A percentile compares a stretch with the other conserved stretches of the same genome.
phyloP scores from a whole-genome alignment of 441 rosid species.

The Gossypium trilobum region DNA sequence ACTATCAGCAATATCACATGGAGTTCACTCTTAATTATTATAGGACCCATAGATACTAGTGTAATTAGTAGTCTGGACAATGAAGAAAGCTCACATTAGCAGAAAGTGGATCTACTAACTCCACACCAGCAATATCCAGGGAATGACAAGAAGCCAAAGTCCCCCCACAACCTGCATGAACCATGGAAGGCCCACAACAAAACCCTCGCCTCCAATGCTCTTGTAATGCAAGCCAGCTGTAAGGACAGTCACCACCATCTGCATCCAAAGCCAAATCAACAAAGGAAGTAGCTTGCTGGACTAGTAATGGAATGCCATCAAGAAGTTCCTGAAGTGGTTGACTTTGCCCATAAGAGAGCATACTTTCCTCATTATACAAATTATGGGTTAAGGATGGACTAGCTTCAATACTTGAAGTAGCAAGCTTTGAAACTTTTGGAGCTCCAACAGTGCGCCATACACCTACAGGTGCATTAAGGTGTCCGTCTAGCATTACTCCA shows the following conservation, averaged over 20 bases:
- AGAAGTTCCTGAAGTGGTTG: conserved; percentile 93
- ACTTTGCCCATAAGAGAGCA: conserved; percentile 78
- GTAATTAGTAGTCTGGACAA: conserved; percentile 7
- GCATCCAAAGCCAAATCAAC: conserved; percentile 94
- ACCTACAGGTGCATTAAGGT: conserved; percentile 78
- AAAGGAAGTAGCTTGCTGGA: conserved; percentile 96
- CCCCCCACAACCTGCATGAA: conserved; percentile 99
- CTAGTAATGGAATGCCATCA: conserved; percentile 79
- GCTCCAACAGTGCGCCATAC: conserved; percentile 95
- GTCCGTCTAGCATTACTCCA: conserved; percentile 71
- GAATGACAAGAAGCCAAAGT: conserved; percentile 93
- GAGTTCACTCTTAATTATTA: background rate
- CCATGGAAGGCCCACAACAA: conserved; percentile 93
- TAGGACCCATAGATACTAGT: conserved; percentile 2
- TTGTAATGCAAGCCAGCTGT: conserved; percentile 97
- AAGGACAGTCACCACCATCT: conserved; percentile 92
- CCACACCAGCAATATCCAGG: conserved; percentile 87
- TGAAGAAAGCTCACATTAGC: conserved; percentile 63
- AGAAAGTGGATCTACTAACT: conserved; percentile 93
- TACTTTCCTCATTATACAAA: conserved; percentile 70
- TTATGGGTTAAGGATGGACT: conserved; percentile 60
- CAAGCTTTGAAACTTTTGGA: conserved; percentile 72
- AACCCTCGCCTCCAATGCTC: conserved; percentile 95
- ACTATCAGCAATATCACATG: background rate
- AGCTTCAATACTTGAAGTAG: conserved; percentile 62